Base-by-base conservation (phyloP, 2,329 filamentous ascomycete species). In the Epichloe gansuensis region DNA sequence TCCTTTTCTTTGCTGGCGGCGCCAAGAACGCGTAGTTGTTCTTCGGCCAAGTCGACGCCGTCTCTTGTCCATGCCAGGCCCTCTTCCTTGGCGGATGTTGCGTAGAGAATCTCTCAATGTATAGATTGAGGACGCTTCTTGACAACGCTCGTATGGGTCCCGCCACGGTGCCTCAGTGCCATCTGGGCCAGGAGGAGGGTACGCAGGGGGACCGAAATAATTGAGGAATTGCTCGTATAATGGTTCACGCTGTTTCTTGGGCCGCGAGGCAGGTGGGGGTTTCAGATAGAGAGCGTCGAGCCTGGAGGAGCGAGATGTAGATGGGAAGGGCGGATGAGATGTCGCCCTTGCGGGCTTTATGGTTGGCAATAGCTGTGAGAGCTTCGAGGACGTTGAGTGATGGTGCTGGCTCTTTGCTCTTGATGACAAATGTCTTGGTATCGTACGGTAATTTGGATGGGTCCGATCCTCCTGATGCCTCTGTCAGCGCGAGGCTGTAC, bases 31-130 rank as follows among this genome's bases (percentile, higher is more conserved):
- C 75, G 78, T 43, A 82, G 75, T 61, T 82, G 82, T 55, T 83
- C 76, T 67, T 91, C 90, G 3, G 90, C 86, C 1, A 86, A 72
- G 59, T 91, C 85, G 35, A 95, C 88, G 28, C 86, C 90, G 57
- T 95, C 88, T 52, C 89, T 81, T 1, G 91, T 95, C 91, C 91
- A 97, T 5, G 83, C 82, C 2, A 96, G 74, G 0, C 90, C 91
- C 55, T 86, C 83, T 48, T 88, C 82, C 49, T 74, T 72, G 17
- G 67, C 69, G 1, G 63, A 60, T 4, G 78, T 79, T 0, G 88
- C 80, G 67, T 86, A 96, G 35, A 97, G 77, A 50, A 97, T 95
- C 70, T 97, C 91, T 54, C 91, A 57, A 97, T 91, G 67, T 95
- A 93, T 25, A 90, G 78, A 75, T 89, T 90, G 13, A 96, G 70